Percentiles rank a stretch among this genome's conserved stretches.
Evolutionary conservation across 495 filamentous ascomycete genomes (phyloP).

Genomic region (Xylaria sp.): DNA sequence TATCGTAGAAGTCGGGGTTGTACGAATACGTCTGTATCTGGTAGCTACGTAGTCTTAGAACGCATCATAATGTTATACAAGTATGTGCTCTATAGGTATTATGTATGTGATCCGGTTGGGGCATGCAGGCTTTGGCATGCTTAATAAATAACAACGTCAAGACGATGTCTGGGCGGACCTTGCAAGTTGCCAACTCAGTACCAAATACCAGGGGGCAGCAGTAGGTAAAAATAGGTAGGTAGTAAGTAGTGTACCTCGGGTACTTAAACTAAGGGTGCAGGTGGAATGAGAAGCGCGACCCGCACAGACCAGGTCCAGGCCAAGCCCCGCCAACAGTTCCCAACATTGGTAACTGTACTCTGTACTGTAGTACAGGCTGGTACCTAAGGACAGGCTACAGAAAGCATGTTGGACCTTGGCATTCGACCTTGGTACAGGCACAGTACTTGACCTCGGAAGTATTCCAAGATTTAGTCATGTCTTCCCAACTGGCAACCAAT

Average conservation of each 20-base stretch:
- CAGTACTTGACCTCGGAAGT: too few relatives aligned
- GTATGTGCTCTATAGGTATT: too few relatives aligned
- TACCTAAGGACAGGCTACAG: not conserved
- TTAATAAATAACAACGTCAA: not conserved
- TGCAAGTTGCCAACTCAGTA: too few relatives aligned
- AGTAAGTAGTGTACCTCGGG: too few relatives aligned
- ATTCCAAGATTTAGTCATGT: not conserved
- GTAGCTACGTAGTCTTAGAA: conserved; percentile 38
- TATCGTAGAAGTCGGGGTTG: conserved; percentile 28
- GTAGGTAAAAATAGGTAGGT: not conserved
- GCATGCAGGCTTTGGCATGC: not conserved
- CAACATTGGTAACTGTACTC: too few relatives aligned
- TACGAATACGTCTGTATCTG: conserved; percentile 38
- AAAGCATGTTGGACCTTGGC: too few relatives aligned
- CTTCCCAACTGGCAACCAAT: conserved; percentile 1
- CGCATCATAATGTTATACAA: conserved; percentile 1
- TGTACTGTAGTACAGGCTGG: not conserved
- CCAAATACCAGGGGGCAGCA: too few relatives aligned
- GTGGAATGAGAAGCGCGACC: not conserved
- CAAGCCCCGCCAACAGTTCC: not conserved
- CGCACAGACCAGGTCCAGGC: not conserved
- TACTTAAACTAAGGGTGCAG: too few relatives aligned
- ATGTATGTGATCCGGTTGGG: not conserved
- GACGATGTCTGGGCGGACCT: too few relatives aligned
- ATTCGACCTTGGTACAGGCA: too few relatives aligned